Percentiles rank a stretch among this genome's conserved stretches.
These are phyloP conservation scores for Kentomonas sorsogonicus DNA, from an alignment of 208 protist genomes.

Conservation along the genomic window DNA sequence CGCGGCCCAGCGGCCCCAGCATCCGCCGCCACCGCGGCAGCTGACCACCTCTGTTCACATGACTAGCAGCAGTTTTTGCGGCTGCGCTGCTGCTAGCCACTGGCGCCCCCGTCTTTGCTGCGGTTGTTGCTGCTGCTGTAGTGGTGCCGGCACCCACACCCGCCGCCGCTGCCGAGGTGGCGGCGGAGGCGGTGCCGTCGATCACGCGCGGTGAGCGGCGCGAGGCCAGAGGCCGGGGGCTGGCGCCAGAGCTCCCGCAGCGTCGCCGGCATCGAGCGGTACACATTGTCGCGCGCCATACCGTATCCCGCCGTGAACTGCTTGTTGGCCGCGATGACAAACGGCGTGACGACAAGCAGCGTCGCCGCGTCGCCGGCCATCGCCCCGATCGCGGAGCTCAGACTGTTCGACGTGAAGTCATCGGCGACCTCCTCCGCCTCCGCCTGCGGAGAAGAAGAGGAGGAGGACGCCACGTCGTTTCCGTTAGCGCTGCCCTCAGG, in stretches of 20 bases:
- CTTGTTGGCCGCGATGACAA: slow-evolving; percentile 64
- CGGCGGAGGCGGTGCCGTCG: too few species aligned
- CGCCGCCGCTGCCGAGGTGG: too few species aligned
- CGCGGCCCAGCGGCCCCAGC: background rate
- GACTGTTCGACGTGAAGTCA: slow-evolving; percentile 30
- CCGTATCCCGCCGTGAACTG: slow-evolving; percentile 84
- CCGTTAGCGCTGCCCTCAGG: background rate
- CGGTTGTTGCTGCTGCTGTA: background rate
- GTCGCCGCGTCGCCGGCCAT: slow-evolving; percentile 69
- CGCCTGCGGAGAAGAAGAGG: background rate
- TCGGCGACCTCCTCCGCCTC: background rate
- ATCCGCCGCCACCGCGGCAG: background rate
- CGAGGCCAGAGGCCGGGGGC: slow-evolving; percentile 20
- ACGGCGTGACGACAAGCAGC: slow-evolving; percentile 55
- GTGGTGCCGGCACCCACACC: background rate
- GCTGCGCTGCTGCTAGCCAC: too few species aligned
- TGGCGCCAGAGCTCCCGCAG: slow-evolving; percentile 38
- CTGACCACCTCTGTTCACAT: too few species aligned
- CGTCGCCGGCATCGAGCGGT: slow-evolving; percentile 34
- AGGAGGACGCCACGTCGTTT: background rate
- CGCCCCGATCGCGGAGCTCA: slow-evolving; percentile 46
- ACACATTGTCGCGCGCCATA: slow-evolving; percentile 48
- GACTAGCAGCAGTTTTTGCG: background rate
- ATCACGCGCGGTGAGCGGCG: too few species aligned
- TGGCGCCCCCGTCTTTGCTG: too few species aligned